Base-by-base conservation (phyloP, 805 yeast species). In the Wickerhamomyces mucosus region DNA sequence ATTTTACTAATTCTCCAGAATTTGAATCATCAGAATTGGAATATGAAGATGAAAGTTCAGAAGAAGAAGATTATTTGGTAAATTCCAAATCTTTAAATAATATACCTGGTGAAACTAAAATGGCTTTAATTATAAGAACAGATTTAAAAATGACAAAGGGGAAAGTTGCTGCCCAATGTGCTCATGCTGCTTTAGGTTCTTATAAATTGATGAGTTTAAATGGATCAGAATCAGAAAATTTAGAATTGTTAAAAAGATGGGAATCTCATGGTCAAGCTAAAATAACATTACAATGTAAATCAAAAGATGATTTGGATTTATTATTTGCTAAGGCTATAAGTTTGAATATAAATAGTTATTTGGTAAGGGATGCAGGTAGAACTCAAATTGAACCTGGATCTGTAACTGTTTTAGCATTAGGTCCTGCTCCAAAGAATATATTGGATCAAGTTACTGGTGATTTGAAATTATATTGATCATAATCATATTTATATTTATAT, bases 301-400 rank as follows among this genome's bases (percentile, higher is more conserved):
- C 70, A 43, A 63, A 74, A 43, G 86, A 82, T 31, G 70, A 63
- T 6, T 69, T 92, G 73, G 85, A 81, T 46, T 56, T 75, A 27
- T 58, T 92, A 18, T 83, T 74, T 55, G 89, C 94, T 4, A 72
- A 70, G 46, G 96, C 96, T 2, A 69, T 82, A 22, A 73, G 85
- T 3, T 48, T 82, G 34, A 88, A 88, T 6, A 69, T 92, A 13
- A 81, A 85, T 46, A 73, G 89, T 3, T 71, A 76, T 41, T 70
- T 84, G 6, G 85, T 92, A 23, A 94, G 81, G 45, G 99, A 92
- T 59, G 98, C 98, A 17, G 98, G 98, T 4, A 70, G 96, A 46
- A 89, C 98, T 1, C 96, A 92, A 54, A 75, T 92, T 31, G 94
- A 84, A n/a, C 81, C 95, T 6, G 97, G 97, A 1, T 78, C 92